Evolutionary conservation across 768 basidiomycete genomes (phyloP).

Genomic region (Galerina sulciceps): DNA sequence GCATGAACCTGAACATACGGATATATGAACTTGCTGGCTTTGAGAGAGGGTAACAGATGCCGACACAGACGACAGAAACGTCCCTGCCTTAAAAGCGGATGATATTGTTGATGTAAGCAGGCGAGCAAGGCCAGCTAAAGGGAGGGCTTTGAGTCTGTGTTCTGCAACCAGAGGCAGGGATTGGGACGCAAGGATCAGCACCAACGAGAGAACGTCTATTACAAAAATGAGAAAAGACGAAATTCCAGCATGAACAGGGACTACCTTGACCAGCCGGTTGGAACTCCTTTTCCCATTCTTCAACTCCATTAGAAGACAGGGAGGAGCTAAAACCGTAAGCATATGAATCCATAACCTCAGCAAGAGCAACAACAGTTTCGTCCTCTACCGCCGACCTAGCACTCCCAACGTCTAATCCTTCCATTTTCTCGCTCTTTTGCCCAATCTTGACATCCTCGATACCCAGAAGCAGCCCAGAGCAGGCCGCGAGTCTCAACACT

Average conservation of each 20-base stretch:
- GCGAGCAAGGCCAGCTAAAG: slow-evolving; percentile 47
- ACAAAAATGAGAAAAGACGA: slow-evolving; percentile 3
- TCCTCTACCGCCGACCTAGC: slow-evolving; percentile 57
- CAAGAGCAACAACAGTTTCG: slow-evolving; percentile 69
- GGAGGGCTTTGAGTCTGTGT: slow-evolving; percentile 62
- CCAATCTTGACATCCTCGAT: slow-evolving; percentile 55
- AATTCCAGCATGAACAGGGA: slow-evolving; percentile 20
- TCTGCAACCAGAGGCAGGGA: slow-evolving; percentile 59
- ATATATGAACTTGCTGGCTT: slow-evolving; percentile 33
- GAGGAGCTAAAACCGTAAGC: slow-evolving; percentile 27
- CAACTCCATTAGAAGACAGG: slow-evolving; percentile 24
- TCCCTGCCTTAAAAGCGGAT: slow-evolving; percentile 58
- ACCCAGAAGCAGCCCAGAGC: slow-evolving; percentile 67
- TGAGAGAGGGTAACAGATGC: slow-evolving; percentile 32
- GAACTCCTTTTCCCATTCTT: slow-evolving; percentile 74
- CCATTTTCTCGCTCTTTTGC: slow-evolving; percentile 25
- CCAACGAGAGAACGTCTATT: slow-evolving; percentile 51
- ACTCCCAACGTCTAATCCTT: slow-evolving; percentile 29
- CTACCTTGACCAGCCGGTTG: slow-evolving; percentile 51
- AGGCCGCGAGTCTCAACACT: slow-evolving; percentile 62
- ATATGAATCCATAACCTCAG: slow-evolving; percentile 74
- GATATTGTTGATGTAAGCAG: slow-evolving; percentile 51
- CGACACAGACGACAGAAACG: slow-evolving; percentile 50
- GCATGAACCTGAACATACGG: slow-evolving; percentile 23
- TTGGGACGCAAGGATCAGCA: slow-evolving; percentile 64